Base-by-base conservation (phyloP, 2,329 filamentous ascomycete species). In the Fusarium pseudonygamai region DNA sequence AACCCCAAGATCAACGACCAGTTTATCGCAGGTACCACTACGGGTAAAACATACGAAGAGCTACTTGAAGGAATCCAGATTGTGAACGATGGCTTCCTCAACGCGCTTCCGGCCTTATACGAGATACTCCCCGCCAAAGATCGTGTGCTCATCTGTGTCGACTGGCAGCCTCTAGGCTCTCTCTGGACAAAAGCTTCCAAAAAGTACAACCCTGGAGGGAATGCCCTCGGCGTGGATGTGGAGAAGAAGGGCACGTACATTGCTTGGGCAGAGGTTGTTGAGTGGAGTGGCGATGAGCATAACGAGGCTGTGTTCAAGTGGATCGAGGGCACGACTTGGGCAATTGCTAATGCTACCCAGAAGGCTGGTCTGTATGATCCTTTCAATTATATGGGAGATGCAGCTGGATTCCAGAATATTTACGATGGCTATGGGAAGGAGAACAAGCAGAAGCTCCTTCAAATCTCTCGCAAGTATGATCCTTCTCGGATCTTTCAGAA, bases 311-410 rank as follows among this genome's bases (percentile, higher is more conserved):
- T 74, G 1, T 69, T 71, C 16, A 57, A 39, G 22, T 74, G 71
- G 72, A 74, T 74, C 0, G 49, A 71, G 43, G 37, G 66, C 13
- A 66, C 60, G 3, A 74, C 72, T 6, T 71, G 64, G 64, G 26
- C 53, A 5, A 74, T 74, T 6, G 58, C 59, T 14, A 74, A 74
- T 5, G 71, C 71, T 16, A 74, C 72, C 1, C 24, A 37, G 18
- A 49, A 65, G 6, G 71, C 72, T 12, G 71, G 64, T 0, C 4
- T 74, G 2, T 66, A 74, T 46, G 71, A 74, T 13, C 5, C 60
- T 5, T 74, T 74, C 6, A 56, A n/a, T 6, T 71, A 74, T 3
- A 74, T 74, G 71, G 72, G 71, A 3, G 72, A 74, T 9, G 62
- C 71, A n/a, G 62, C 72, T 2, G 64, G 71, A 0, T 74, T 74